phyloP scores from a whole-genome alignment of 2,329 filamentous ascomycete genomes.

The Fusarium armeniacum region DNA sequence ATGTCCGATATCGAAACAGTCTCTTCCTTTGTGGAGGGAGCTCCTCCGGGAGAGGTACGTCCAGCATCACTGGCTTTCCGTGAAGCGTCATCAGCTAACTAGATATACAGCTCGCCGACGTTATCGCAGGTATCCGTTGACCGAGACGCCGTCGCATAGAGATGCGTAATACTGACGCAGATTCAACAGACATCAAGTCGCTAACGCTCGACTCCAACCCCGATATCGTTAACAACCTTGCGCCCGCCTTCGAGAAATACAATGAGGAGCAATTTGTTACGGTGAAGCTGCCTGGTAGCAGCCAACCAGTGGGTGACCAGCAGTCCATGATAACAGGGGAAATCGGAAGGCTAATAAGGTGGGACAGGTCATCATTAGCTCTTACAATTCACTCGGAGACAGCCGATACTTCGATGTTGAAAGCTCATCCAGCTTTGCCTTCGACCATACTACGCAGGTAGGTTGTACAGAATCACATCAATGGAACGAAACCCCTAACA shows the following conservation, averaged over 20 bases:
- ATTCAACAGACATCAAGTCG: slow-evolving; percentile 83
- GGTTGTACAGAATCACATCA: slow-evolving; percentile 19
- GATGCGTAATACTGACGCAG: slow-evolving; percentile 40
- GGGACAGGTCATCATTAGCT: slow-evolving; percentile 82
- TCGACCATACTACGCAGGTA: slow-evolving; percentile 87
- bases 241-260: slow-evolving; percentile 91
- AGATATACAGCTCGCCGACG: slow-evolving; percentile 79
- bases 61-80: slow-evolving; percentile 29
- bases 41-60: slow-evolving; percentile 94
- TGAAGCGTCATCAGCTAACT: slow-evolving; percentile 52
- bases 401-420: slow-evolving; percentile 92
- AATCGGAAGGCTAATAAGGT: slow-evolving; percentile 22
- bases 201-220: slow-evolving; percentile 80
- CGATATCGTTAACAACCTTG: slow-evolving; percentile 77
- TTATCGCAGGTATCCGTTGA: slow-evolving; percentile 78
- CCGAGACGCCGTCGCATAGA: slow-evolving; percentile 2
- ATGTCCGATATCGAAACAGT: slow-evolving; percentile 63
- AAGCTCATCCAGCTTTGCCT: slow-evolving; percentile 87
- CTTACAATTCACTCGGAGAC: slow-evolving; percentile 84
- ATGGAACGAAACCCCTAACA: slow-evolving; percentile 29
- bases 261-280: slow-evolving; percentile 95
- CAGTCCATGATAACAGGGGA: neutral
- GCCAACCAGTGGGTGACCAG: slow-evolving; percentile 64
- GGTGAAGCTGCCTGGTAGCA: slow-evolving; percentile 89
- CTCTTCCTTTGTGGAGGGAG: slow-evolving; percentile 91